Base-by-base conservation (phyloP, 331 rosid genomes). In the Quercus lobata region DNA sequence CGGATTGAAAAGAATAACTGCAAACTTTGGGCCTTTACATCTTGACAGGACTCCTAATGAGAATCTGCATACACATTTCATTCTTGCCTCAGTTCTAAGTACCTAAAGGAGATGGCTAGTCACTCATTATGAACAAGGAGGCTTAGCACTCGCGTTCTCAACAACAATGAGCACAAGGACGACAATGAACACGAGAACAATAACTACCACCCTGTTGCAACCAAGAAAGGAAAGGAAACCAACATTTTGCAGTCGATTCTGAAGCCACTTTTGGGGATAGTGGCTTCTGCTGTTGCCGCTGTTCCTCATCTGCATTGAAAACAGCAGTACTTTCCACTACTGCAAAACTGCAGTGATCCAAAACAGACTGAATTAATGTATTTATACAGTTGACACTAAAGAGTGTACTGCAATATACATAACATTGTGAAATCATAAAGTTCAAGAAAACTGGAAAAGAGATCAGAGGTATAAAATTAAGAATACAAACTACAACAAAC, bases 321-420 rank as follows among this genome's bases (percentile, higher is more conserved):
- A 76, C 58, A 78, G 53, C 80, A 69, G 9, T 74, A 41, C n/a
- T 71, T 44, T 73, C 70, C 78, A 53, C 84, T 72, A 80, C 92
- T 22, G 80, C 57, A 86, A 90, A 81, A 71, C 99, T 95, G 92
- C 84, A 83, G 69, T 3, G 72, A 75, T 32, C 34, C 34, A 72
- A 78, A 80, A 76, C 41, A 71, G 44, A 76, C 63, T 74, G 34
- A 71, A 71, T 80, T 66, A 80, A 62, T 65, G 49, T 32, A 69
- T n/a, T 68, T 66, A 52, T 76, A 80, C 29, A 78, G 19, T 14
- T 79, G 46, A 32, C 80, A 1, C 46, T 35, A 27, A 25, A 53
- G 75, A 69, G 66, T 73, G 76, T 61, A 52, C 16, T 54, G 44
- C 44, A 5, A 75, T 35, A 69, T 61, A 17, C 56, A 41, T 58